Base-by-base conservation (phyloP, 2,329 filamentous ascomycete species). In the Ophiosphaerella korrae region DNA sequence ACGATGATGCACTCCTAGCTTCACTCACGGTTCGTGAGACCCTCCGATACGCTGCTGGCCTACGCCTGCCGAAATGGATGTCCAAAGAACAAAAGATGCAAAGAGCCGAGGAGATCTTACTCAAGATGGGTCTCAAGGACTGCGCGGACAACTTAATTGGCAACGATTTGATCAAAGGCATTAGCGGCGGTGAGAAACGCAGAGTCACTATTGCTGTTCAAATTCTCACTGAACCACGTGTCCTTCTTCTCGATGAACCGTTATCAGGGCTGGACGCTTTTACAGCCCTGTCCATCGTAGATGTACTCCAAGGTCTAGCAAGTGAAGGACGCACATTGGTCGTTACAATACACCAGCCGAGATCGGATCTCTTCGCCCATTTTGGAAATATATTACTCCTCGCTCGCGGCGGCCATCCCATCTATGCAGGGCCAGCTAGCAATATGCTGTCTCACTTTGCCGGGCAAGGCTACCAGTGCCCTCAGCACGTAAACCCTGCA, bases 181-280 rank as follows among this genome's bases (percentile, higher is more conserved):
- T 92, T 26, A 90, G 87, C 7, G 89, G 89, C 2, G 89, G 89
- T 14, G 88, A 92, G 71, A 92, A 91, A 72, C 81, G 89, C 2
- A 82, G 89, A 48, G 88, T 92, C 5, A 88, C 87, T 2, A 91
- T 92, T 53, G 89, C 88, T 0, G 84, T 91, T 0, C 89, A 92
- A 60, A 86, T 92, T 6, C 77, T 92, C 9, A 92, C 88, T 0
- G 87, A 91, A 52, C 89, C 89, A 1, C 83, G 85, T 1, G 82
- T 92, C 2, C 74, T 92, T 1, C 77, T 92, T 0, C 80, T 92
- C 0, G 89, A 92, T 53, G 89, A 92, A 59, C 89, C 89, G 0
- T 88, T 89, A 0, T 89, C 86, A 3, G 89, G 89, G 0, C 74
- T 92, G 0, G 89, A 92, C 64, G 88, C 88, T 0, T 92, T 92